Percentiles rank a stretch among this genome's conserved stretches.
These are phyloP conservation scores for Limtongia smithiae DNA, from an alignment of 805 yeast genomes.

Conservation along the genomic window DNA sequence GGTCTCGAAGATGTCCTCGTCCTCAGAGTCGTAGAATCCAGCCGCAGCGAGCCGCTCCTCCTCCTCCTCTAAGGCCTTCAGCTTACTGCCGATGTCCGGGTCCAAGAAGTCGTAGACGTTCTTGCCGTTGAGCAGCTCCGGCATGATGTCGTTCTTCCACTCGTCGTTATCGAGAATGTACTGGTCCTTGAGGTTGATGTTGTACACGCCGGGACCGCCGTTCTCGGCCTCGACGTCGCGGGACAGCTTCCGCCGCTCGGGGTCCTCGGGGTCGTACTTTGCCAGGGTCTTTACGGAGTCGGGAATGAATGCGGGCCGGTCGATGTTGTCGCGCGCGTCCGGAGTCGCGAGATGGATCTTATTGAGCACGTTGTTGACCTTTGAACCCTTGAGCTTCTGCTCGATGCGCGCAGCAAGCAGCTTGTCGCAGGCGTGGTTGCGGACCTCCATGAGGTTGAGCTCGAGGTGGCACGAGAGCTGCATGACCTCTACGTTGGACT, in stretches of 20 bases:
- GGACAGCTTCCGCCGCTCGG: conserved; percentile 75
- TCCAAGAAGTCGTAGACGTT: conserved; percentile 97
- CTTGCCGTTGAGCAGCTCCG: conserved; percentile 92
- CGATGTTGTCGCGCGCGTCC: conserved; percentile 66
- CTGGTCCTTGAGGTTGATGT: conserved; percentile 86
- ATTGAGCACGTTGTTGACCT: conserved; percentile 84
- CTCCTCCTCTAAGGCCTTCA: conserved; percentile 93
- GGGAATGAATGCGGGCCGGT: conserved; percentile 76
- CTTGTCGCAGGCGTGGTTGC: conserved; percentile 97
- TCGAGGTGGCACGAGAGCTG: conserved; percentile 90
- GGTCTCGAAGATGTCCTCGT: conserved; percentile 51
- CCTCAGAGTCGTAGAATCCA: conserved; percentile 94
- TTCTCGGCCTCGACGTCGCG: conserved; percentile 89
- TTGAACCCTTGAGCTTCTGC: conserved; percentile 87
- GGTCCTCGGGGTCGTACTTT: conserved; percentile 76
- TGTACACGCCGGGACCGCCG: conserved; percentile 99
- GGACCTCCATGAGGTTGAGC: conserved; percentile 90
- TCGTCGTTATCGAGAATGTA: conserved; percentile 91
- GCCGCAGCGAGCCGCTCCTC: conserved; percentile 90
- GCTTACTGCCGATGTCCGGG: conserved; percentile 88
- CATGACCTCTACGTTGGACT: conserved; percentile 81
- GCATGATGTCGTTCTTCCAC: conserved; percentile 97
- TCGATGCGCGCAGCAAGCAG: conserved; percentile 92
- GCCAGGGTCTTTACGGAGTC: conserved; percentile 58
- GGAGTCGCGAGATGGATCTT: conserved; percentile 95